Evolutionary conservation across 1,284 basidiomycete species (phyloP), one percentile per base, ranked within the genome.

Genomic region (Leccinum fallax): DNA sequence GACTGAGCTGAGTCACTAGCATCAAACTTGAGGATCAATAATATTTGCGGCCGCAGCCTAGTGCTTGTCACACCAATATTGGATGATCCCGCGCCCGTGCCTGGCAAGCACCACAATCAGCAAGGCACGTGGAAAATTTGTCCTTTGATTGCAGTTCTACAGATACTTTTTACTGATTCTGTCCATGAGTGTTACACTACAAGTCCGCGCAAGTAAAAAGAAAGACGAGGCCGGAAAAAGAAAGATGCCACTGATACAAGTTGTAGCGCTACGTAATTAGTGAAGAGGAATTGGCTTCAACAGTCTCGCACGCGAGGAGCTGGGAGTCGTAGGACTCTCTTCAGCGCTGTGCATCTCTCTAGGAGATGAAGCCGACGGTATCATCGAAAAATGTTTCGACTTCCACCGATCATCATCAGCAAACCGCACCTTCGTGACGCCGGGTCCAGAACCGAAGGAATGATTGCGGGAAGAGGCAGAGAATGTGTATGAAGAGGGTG

Each of bases 381-480:
- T 67, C 58, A 63, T 60, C n/a, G 72, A 73, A 36, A 69, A 56
- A 57, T 74, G 71, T 49, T 48, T 68, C 40, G 57, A 57, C 28
- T 24, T 46, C 54, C 48, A 57, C 19, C 38, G 54, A 40, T 32
- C 30, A 19, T 51, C 52, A 28, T n/a, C 30, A 4, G 63, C 40
- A 30, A 61, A 49, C 4, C 24, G 59, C 5, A 24, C n/a, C 54
- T 46, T 55, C 34, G 8, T 16, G 48, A 48, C 46, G 11, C 57
- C 51, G 13, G 58, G 60, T 30, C 52, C 40, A 10, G 49, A 43
- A 48, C 28, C 28, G 21, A 46, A 46, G 5, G 28, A 48, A n/a
- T 26, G 63, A 10, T 26, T 54, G 0, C 24, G 24, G 11, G 52
- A 3, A 1, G 53, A 51, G 4, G 57, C 24, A 57, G 61, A 61